phyloP scores from a whole-genome alignment of 345 rosid species.

The Gossypium arboreum region DNA sequence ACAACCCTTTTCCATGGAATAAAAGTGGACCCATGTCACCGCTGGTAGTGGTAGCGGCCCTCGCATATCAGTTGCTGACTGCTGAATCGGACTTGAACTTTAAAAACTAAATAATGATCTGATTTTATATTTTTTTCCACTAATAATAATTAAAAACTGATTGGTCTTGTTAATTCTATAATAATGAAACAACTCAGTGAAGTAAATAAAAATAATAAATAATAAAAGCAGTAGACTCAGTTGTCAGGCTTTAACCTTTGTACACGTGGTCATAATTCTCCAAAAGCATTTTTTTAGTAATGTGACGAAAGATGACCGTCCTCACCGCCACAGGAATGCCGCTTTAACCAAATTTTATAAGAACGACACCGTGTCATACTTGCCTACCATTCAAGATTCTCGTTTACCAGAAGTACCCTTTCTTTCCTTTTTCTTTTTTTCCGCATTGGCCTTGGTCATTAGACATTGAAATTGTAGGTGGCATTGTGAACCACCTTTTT shows the following conservation, averaged over 20 bases:
- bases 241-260: not conserved
- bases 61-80: not conserved
- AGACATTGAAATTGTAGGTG: too few relatives aligned
- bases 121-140: not conserved
- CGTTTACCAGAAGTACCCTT: constrained; percentile 6
- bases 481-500: too few relatives aligned
- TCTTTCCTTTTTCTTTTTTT: not conserved
- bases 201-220: not conserved
- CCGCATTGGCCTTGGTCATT: not conserved
- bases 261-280: constrained; percentile 20
- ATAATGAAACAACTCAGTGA: not conserved
- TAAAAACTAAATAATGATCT: too few relatives aligned
- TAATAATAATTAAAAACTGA: not conserved
- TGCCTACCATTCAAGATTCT: not conserved
- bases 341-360: not conserved
- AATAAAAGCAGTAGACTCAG: not conserved
- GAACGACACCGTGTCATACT: constrained; percentile 18
- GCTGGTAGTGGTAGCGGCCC: not conserved
- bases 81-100: not conserved
- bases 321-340: constrained; percentile 20
- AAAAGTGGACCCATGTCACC: not conserved
- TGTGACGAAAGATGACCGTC: constrained; percentile 26
- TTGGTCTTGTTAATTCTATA: not conserved
- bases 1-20: not conserved
- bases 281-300: constrained; percentile 1